Conservation (phyloP, 2,329 filamentous ascomycete species). For the Penicillium sp. region DNA sequence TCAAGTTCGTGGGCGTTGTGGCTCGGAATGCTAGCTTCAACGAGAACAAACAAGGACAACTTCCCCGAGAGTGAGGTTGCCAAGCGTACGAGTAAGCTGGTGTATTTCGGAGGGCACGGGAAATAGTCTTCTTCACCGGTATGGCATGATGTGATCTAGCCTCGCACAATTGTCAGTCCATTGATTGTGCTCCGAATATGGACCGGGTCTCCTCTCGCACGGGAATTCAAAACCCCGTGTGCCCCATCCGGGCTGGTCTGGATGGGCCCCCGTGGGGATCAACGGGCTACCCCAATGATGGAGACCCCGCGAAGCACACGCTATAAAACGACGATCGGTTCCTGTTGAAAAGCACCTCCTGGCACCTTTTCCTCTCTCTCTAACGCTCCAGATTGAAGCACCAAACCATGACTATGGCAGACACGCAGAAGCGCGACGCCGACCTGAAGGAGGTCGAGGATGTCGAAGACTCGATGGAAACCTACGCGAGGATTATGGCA, state of each 20-base stretch:
- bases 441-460: slow-evolving; percentile 12
- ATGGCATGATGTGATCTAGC: no score
- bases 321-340: background rate
- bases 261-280: background rate
- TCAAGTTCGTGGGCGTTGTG: no score
- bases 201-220: background rate
- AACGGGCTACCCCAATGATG: background rate
- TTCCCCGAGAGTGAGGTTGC: no score
- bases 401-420: background rate
- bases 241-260: background rate
- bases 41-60: no score
- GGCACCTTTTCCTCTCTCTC: no score
- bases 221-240: background rate
- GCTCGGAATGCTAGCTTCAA: no score
- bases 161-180: no score
- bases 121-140: no score
- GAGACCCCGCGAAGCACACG: background rate
- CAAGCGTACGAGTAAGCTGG: no score
- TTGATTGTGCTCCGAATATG: no score
- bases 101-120: no score
- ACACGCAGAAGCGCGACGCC: slow-evolving; percentile 2
- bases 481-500: slow-evolving; percentile 8
- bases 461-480: slow-evolving; percentile 12
- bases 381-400: background rate
- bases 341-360: background rate